These are phyloP conservation scores for Apiospora kogelbergensis DNA, from an alignment of 2,329 filamentous ascomycete genomes.

Conservation along the genomic window DNA sequence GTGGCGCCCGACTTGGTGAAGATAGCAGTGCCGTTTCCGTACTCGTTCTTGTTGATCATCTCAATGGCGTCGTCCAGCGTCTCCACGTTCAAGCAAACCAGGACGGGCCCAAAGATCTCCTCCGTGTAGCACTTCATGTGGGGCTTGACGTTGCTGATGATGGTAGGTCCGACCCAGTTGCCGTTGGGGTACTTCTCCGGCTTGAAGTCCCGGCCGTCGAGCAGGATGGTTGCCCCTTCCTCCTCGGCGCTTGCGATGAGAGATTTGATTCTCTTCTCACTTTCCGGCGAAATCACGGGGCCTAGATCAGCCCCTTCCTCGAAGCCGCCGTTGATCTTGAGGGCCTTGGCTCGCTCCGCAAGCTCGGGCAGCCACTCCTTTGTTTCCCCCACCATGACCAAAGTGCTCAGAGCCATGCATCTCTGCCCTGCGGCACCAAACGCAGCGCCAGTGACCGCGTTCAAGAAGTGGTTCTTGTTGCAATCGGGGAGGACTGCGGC, in stretches of 20 bases:
- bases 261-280: slow-evolving; percentile 74
- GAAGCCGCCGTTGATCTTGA: slow-evolving; percentile 79
- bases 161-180: slow-evolving; percentile 82
- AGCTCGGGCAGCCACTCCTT: slow-evolving; percentile 80
- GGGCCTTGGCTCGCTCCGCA: slow-evolving; percentile 70
- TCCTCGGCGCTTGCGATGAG: slow-evolving; percentile 75
- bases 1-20: slow-evolving; percentile 79
- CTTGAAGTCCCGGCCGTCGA: slow-evolving; percentile 75
- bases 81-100: slow-evolving; percentile 77
- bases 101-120: slow-evolving; percentile 83
- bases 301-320: slow-evolving; percentile 78
- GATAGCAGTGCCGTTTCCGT: slow-evolving; percentile 83
- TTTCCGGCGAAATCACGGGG: slow-evolving; percentile 77
- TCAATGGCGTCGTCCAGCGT: slow-evolving; percentile 79
- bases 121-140: slow-evolving; percentile 83
- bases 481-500: slow-evolving; percentile 80
- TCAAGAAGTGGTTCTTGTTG: slow-evolving; percentile 88
- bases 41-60: slow-evolving; percentile 82
- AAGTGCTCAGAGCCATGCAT: slow-evolving; percentile 82
- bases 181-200: slow-evolving; percentile 79
- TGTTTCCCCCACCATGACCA: slow-evolving; percentile 82
- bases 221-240: slow-evolving; percentile 79
- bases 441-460: slow-evolving; percentile 79
- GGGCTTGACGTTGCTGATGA: slow-evolving; percentile 77
- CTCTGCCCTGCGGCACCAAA: slow-evolving; percentile 84